A percentile compares a stretch with the other conserved stretches of the same genome.
phyloP scores from a whole-genome alignment of 1,139 yeast species.

The Lodderomyces orthopsilosis region DNA sequence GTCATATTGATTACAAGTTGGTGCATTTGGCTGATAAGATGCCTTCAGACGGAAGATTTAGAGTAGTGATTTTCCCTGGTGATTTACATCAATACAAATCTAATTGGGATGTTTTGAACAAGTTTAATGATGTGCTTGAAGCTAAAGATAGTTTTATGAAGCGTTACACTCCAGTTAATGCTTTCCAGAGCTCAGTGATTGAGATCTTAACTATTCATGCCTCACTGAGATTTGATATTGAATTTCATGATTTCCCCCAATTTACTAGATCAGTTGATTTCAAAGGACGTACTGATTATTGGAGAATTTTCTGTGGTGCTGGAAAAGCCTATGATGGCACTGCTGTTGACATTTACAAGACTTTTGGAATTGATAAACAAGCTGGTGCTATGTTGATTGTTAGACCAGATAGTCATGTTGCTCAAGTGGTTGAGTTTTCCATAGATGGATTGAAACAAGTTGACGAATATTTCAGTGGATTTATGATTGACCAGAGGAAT shows the following conservation, averaged over 20 bases:
- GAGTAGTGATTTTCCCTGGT: constrained; percentile 26
- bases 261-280: constrained; percentile 24
- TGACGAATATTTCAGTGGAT: constrained; percentile 19
- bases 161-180: constrained; percentile 24
- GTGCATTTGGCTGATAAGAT: constrained; percentile 22
- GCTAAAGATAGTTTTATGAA: constrained; percentile 17
- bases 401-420: constrained; percentile 36
- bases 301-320: constrained; percentile 26
- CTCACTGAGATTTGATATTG: constrained; percentile 18
- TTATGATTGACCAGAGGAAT: constrained; percentile 20
- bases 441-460: constrained; percentile 19
- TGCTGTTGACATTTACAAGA: constrained; percentile 15
- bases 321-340: constrained; percentile 14
- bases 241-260: constrained; percentile 27
- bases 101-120: constrained; percentile 13
- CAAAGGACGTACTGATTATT: constrained; percentile 27
- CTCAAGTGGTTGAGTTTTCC: constrained; percentile 19
- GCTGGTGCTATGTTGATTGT: constrained; percentile 26
- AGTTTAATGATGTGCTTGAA: constrained; percentile 18
- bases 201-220: constrained; percentile 24
- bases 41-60: constrained; percentile 24
- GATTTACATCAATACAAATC: constrained; percentile 16
- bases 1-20: constrained; percentile 26
- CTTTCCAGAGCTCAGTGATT: constrained; percentile 23
- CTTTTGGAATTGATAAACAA: constrained; percentile 24